A percentile compares a stretch with the other conserved stretches of the same genome.
phyloP scores from a whole-genome alignment of 108 stramenopile species.

The Epithemia pelagica region DNA sequence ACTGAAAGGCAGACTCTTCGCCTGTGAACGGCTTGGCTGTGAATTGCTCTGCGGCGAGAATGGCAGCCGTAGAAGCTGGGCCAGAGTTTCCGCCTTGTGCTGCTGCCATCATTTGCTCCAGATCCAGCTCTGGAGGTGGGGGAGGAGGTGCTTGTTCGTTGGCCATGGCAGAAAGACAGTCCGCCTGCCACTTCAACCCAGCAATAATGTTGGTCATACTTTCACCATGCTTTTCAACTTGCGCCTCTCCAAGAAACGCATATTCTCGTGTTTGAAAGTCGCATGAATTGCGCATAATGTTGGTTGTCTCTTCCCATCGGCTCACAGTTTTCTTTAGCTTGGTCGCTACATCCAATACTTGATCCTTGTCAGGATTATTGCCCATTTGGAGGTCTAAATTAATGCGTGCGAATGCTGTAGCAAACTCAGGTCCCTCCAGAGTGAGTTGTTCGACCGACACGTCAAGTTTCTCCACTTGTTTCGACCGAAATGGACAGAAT shows the following conservation, averaged over 20 bases:
- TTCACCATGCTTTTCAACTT: slow-evolving; percentile 22
- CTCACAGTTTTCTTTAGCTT: slow-evolving; percentile 29
- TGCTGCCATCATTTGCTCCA: slow-evolving; percentile 28
- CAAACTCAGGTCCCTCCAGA: slow-evolving; percentile 25
- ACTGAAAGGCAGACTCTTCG: slow-evolving; percentile 23
- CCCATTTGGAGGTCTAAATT: slow-evolving; percentile 29
- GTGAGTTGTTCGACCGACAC: slow-evolving; percentile 22
- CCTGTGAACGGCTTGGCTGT: slow-evolving; percentile 20
- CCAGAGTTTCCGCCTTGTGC: slow-evolving; percentile 6
- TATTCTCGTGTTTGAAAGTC: slow-evolving; percentile 43
- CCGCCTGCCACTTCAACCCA: slow-evolving; percentile 39
- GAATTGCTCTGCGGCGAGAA: slow-evolving; percentile 26
- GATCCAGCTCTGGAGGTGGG: slow-evolving; percentile 35
- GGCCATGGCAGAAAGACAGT: slow-evolving; percentile 34
- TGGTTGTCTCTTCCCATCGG: slow-evolving; percentile 27
- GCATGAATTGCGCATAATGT: slow-evolving; percentile 12
- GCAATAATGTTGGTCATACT: slow-evolving; percentile 9
- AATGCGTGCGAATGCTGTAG: slow-evolving; percentile 18
- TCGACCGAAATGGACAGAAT: slow-evolving; percentile 37
- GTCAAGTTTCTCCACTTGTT: slow-evolving; percentile 26
- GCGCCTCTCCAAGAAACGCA: slow-evolving; percentile 33
- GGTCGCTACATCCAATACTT: slow-evolving; percentile 19
- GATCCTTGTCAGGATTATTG: slow-evolving; percentile 23
- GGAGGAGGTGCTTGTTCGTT: slow-evolving; percentile 29
- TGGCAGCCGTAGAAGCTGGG: slow-evolving; percentile 24